Base-by-base conservation (phyloP, 495 filamentous ascomycete species). In the Trichocladium uniseriatum region DNA sequence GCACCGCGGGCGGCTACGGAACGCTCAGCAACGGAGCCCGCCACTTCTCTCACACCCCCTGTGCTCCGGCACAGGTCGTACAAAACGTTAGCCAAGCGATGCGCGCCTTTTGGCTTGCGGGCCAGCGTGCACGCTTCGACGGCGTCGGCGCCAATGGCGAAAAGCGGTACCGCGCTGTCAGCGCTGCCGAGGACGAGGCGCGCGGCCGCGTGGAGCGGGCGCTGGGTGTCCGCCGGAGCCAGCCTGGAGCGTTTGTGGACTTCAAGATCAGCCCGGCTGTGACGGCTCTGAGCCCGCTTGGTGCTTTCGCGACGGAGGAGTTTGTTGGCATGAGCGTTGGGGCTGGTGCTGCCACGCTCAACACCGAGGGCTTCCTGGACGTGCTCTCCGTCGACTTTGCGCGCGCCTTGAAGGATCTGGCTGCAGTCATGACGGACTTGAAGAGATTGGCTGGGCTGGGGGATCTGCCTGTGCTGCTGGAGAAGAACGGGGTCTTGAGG, bases 41-140 rank as follows among this genome's bases (percentile, higher is more conserved):
- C 40, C 89, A 86, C 67, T 98, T 97, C 72, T 91, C 86, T 1
- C 91, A 96, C 66, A 80, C 80, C 0, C 85, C 92, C 9, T 79
- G 88, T 3, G 80, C 81, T 1, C 89, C 86, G 18, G 87, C 89
- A 5, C 86, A 97, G 62, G 87, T 97, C 16, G 75, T 97, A n/a
- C 80, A 89, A 58, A 95, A 95, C 69, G 91, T 97, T 2, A 94
- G 87, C 16, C 80, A 84, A 49, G 92, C 89, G 0, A 81, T 95
- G 43, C 82, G 92, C 5, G 89, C 88, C 1, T 95, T 98, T 66
- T 82, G 82, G 65, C 68, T 95, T n/a, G 84, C 81, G 0, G 92
- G 92, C 1, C 80, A 90, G 51, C 91, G 89, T 59, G 83, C 82
- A 11, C 81, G 86, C 36, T 94, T 85, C 53, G 86, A 94, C 60